Base-by-base conservation (phyloP, 768 basidiomycete genomes). In the Kondoa malvinella region DNA sequence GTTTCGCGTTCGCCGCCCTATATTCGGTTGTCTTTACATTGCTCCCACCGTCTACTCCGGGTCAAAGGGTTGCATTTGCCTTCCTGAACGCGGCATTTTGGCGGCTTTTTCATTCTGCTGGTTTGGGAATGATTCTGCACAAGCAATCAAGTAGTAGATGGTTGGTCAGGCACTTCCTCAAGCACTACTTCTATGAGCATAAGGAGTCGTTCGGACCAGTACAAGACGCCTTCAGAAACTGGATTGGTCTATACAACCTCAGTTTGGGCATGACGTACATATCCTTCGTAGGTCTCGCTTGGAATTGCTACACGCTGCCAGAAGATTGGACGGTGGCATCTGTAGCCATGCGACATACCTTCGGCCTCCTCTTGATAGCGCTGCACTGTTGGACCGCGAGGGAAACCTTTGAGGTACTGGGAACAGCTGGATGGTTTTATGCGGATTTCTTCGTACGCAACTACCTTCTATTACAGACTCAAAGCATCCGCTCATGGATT, bases 401-500 rank as follows among this genome's bases (percentile, higher is more conserved):
- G 72, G 91, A 92, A 68, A 90, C 87, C 0, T 96, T 85, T 77
- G 88, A 96, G 75, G 95, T 90, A 25, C 82, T 97, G 1, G 94
- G 95, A 4, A 82, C 88, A 31, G 96, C 96, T 74, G 95, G 95
- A 29, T 99, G 95, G 95, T 92, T 96, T 79, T 99, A 95, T 72
- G 92, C 72, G 60, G 74, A 74, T 60, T 74, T 74, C 66, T 74
- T 73, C 68, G 72, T 73, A 32, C 3, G 29, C 4, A 30, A 29
- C 78, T 56, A 14, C 50, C 50, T 56, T 14, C 14, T 59, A 14
- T 12, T 59, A 31, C 58, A 25, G 58, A 8, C 25, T 8, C 58
- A 25, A 25, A 14, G n/a, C n/a, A n/a, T n/a, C n/a, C n/a, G n/a
- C n/a, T n/a, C n/a, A n/a, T n/a, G n/a, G n/a, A n/a, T n/a, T n/a